Percentiles rank a stretch among this genome's conserved stretches.
Evolutionary conservation across 2,329 filamentous ascomycete genomes (phyloP).

Genomic region (Fusarium euwallaceae): DNA sequence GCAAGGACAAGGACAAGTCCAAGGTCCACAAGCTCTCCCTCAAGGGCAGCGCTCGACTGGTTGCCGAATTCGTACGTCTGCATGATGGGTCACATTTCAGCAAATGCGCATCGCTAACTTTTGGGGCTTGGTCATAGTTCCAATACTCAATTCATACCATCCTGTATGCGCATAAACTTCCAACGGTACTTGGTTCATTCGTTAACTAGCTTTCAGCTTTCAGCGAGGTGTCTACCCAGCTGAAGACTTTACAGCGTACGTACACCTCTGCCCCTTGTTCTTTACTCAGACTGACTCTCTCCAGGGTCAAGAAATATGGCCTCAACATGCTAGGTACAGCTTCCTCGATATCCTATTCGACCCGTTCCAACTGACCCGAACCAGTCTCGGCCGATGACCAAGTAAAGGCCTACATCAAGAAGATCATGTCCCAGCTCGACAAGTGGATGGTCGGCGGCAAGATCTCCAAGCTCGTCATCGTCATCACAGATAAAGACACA

Average conservation of each 20-base stretch:
- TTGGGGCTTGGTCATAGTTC: constrained; percentile 67
- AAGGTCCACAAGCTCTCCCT: constrained; percentile 96
- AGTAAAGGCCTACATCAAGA: constrained; percentile 99
- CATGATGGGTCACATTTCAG: background rate
- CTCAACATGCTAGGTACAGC: constrained; percentile 89
- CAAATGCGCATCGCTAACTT: constrained; percentile 34
- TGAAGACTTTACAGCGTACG: constrained; percentile 94
- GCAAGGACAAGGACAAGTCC: constrained; percentile 75
- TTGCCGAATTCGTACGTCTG: constrained; percentile 91
- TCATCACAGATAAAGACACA: constrained; percentile 97
- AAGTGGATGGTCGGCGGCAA: constrained; percentile 98
- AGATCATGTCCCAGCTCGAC: constrained; percentile 98
- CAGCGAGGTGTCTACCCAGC: constrained; percentile 89
- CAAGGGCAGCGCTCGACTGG: constrained; percentile 85
- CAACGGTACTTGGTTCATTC: background rate
- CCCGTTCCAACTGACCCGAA: constrained; percentile 14
- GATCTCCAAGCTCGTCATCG: constrained; percentile 96
- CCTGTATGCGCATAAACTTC: constrained; percentile 65
- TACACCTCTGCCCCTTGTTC: constrained; percentile 14
- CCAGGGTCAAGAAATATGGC: constrained; percentile 94
- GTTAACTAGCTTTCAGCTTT: constrained; percentile 68
- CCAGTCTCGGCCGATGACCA: constrained; percentile 94
- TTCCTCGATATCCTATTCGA: too few relatives aligned
- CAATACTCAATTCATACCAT: constrained; percentile 99
- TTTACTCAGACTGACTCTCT: constrained; percentile 8